Evolutionary conservation across 2,329 filamentous ascomycete genomes (phyloP).

Genomic region (Colletotrichum tabaci): DNA sequence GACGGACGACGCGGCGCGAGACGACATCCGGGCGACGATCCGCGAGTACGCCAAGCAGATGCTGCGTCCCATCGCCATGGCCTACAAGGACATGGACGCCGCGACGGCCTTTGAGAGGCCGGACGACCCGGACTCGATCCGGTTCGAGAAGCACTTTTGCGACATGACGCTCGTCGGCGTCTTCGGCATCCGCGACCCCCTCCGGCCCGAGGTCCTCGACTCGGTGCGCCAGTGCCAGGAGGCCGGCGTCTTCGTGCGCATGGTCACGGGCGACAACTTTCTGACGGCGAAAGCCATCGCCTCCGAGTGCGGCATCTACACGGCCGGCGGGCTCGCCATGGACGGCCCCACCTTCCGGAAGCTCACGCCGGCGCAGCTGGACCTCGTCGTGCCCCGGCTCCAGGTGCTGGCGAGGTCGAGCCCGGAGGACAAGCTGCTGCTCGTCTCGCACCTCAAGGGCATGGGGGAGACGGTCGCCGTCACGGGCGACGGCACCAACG

Average conservation of each 20-base stretch:
- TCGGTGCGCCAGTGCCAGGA: constrained; percentile 60
- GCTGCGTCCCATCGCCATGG: constrained; percentile 75
- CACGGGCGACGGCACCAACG: constrained; percentile 75
- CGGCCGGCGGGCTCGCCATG: constrained; percentile 73
- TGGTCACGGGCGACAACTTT: constrained; percentile 68
- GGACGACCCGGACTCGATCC: constrained; percentile 37
- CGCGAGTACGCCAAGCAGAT: constrained; percentile 75
- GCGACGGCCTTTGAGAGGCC: constrained; percentile 35
- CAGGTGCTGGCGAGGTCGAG: constrained; percentile 77
- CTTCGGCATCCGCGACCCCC: constrained; percentile 65
- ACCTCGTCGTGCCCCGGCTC: constrained; percentile 69
- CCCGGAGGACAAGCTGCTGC: constrained; percentile 76
- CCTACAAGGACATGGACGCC: constrained; percentile 76
- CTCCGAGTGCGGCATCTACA: constrained; percentile 79
- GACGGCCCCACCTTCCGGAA: constrained; percentile 78
- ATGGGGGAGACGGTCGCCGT: constrained; percentile 72
- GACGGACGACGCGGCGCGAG: constrained; percentile 51
- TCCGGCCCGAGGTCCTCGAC: constrained; percentile 58
- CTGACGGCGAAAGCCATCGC: constrained; percentile 82
- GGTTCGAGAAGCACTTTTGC: constrained; percentile 46
- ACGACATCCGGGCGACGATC: constrained; percentile 53
- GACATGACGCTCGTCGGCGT: constrained; percentile 66
- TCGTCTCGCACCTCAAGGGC: constrained; percentile 73
- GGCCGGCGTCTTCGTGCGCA: constrained; percentile 62
- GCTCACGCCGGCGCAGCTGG: constrained; percentile 72